Evolutionary conservation across 371 early-diverging fungal species (phyloP), one percentile per base, ranked within the genome.

Genomic region (Umbelopsis sp.): DNA sequence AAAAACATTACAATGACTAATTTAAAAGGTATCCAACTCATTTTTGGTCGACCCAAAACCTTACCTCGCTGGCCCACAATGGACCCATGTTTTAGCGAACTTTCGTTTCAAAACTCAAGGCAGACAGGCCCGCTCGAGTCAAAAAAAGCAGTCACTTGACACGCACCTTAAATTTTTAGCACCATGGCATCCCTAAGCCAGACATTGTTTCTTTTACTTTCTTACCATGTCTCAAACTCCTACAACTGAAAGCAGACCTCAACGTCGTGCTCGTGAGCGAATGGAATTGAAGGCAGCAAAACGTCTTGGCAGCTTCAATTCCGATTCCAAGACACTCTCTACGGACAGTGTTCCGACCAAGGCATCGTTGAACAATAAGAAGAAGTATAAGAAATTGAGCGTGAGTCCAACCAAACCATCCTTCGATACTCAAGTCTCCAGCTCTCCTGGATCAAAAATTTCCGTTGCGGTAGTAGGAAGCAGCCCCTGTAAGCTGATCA

Each of bases 181-280:
- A 29, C 29, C 29, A 29, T 29, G 29, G 4, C 29, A 3, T 29
- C 22, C 22, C 29, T 35, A 57, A 35, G n/a, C 57, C 14, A 14
- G 11, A 16, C 14, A 16, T 29, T 16, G 22, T 57, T 35, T 57
- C 32, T 25, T 57, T 57, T 57, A 24, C 18, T 57, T 53, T 29
- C 29, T 57, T 29, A 3, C 35, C 8, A 57, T 57, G 57, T 57
- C 57, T 35, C 57, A 57, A 57, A 32, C 32, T 0, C 57, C 29
- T 14, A 57, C 16, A 4, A 35, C 9, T 18, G 35, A 57, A 35
- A 68, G 62, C 32, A 57, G 68, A 45, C 25, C 68, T 46, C 63
- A 57, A 63, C 68, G 68, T 6, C 57, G 68, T 20, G 68, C 68
- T 20, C 25, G 41, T 14, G 44, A 62, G 20, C 62, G 68, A 45